These are phyloP conservation scores for Gastroboletus turbinatus DNA, from an alignment of 1,284 basidiomycete genomes.

Conservation along the genomic window DNA sequence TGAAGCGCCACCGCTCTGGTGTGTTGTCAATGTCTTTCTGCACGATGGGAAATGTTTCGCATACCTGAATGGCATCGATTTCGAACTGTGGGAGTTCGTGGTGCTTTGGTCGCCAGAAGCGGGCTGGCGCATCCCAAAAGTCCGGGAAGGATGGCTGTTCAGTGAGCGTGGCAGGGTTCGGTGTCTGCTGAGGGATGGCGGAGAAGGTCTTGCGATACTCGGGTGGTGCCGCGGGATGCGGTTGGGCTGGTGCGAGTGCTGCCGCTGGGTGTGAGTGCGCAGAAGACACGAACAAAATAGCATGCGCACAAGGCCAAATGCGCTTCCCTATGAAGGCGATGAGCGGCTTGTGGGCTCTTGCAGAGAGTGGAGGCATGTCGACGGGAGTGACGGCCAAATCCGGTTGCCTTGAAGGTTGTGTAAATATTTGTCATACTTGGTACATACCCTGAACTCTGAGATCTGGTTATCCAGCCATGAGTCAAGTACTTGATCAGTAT, in stretches of 20 bases:
- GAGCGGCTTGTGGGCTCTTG: conserved; percentile 58
- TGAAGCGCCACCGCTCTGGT: conserved; percentile 74
- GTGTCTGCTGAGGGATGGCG: conserved; percentile 55
- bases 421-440: no score
- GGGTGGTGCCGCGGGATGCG: conserved; percentile 76
- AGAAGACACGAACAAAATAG: neutral
- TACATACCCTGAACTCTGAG: no score
- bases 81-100: conserved; percentile 62
- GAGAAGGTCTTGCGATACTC: conserved; percentile 67
- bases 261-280: conserved; percentile 11
- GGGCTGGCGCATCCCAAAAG: conserved; percentile 79
- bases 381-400: conserved; percentile 5
- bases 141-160: conserved; percentile 48
- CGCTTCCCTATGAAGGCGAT: conserved; percentile 82
- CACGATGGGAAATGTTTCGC: conserved; percentile 24
- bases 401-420: conserved; percentile 1
- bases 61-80: conserved; percentile 78
- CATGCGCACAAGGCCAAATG: conserved; percentile 52
- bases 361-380: conserved; percentile 32
- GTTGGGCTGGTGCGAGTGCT: conserved; percentile 62
- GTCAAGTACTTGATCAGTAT: conserved; percentile 17
- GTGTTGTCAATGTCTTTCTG: conserved; percentile 8
- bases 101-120: conserved; percentile 63
- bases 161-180: conserved; percentile 23
- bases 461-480: conserved; percentile 23